Evolutionary conservation across 2,329 filamentous ascomycete genomes (phyloP).

Genomic region (Periconia digitata): DNA sequence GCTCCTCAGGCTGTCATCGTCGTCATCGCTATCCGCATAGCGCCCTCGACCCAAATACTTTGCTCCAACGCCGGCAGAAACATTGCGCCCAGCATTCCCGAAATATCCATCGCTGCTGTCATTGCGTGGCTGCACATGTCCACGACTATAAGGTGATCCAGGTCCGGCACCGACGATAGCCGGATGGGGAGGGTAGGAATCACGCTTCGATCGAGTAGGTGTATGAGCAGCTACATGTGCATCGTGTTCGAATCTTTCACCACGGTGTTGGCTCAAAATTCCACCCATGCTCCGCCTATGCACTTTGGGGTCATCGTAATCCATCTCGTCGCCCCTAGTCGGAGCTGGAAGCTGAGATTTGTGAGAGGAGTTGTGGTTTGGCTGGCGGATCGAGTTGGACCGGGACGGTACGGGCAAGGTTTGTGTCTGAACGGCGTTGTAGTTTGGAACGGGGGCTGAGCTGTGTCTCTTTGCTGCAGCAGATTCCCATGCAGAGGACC

Average conservation of each 20-base stretch:
- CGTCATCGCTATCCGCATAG: constrained; percentile 34
- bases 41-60: constrained; percentile 31
- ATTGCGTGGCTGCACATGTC: constrained; percentile 31
- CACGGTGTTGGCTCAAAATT: constrained; percentile 34
- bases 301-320: constrained; percentile 18
- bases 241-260: constrained; percentile 30
- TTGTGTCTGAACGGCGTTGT: constrained; percentile 17
- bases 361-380: constrained; percentile 37
- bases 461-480: constrained; percentile 25
- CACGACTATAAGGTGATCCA: constrained; percentile 32
- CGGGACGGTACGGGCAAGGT: constrained; percentile 22
- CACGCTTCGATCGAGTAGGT: constrained; percentile 24
- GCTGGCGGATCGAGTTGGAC: constrained; percentile 26
- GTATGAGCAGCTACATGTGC: constrained; percentile 32
- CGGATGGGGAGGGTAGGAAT: constrained; percentile 39
- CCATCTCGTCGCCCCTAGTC: background rate
- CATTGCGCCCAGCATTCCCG: constrained; percentile 22
- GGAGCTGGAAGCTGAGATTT: constrained; percentile 32
- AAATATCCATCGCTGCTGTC: constrained; percentile 36
- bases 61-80: constrained; percentile 31
- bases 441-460: constrained; percentile 26
- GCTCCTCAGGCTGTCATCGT: constrained; percentile 9
- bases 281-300: constrained; percentile 35
- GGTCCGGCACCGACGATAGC: constrained; percentile 40
- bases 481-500: constrained; percentile 26